Conservation (phyloP, 331 rosid species). For the Phaseolus coccineus region DNA sequence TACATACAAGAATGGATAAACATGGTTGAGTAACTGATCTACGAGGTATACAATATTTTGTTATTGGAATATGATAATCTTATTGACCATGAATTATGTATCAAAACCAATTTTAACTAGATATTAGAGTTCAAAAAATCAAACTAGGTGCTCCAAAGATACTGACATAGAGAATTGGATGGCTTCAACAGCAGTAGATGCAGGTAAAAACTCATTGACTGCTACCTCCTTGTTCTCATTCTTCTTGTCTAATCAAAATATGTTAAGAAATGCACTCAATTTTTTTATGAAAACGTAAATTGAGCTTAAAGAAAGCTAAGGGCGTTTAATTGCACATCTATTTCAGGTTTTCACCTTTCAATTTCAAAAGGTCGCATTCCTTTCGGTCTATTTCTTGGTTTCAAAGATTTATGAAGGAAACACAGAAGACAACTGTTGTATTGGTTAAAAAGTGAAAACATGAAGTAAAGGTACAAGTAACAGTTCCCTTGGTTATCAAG, state of each 20-base stretch:
- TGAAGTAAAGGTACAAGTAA: too few relatives aligned
- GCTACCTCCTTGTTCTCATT: slow-evolving; percentile 99
- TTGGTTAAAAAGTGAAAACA: too few relatives aligned
- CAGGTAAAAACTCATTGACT: slow-evolving; percentile 85
- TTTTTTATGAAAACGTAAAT: slow-evolving; percentile 14
- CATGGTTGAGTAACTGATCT: slow-evolving; percentile 13
- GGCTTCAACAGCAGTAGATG: slow-evolving; percentile 76
- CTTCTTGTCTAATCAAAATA: slow-evolving; percentile 74
- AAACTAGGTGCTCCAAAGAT: slow-evolving; percentile 30
- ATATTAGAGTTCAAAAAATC: background rate
- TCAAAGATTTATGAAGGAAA: too few relatives aligned
- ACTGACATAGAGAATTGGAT: slow-evolving; percentile 92
- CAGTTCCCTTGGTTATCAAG: background rate
- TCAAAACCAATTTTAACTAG: background rate
- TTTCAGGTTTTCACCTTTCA: too few relatives aligned
- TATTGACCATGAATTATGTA: background rate
- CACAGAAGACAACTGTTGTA: too few relatives aligned
- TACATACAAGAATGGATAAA: background rate
- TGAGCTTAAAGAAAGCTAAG: background rate
- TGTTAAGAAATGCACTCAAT: slow-evolving; percentile 49
- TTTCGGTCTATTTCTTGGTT: too few relatives aligned
- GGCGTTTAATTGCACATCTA: too few relatives aligned
- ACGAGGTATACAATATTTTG: background rate
- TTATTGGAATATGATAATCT: background rate
- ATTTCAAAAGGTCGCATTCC: too few relatives aligned